Evolutionary conservation across 345 rosid species (phyloP).

Genomic region (Aegle marmelos): DNA sequence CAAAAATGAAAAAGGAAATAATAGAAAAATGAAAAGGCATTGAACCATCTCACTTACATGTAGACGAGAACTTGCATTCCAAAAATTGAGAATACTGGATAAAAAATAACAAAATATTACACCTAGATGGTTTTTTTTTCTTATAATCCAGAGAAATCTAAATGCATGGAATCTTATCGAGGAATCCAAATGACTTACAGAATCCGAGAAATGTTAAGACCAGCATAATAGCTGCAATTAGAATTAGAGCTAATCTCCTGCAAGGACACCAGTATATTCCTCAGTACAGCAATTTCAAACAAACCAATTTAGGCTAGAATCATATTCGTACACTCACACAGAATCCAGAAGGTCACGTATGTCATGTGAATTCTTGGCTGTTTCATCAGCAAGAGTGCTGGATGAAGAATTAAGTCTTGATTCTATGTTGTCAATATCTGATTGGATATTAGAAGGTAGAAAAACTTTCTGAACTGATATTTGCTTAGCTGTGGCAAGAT

Average conservation of each 20-base stretch:
- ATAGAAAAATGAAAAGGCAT: background rate
- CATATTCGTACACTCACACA: conserved; percentile 41
- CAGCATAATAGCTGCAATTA: conserved; percentile 75
- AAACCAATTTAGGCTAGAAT: background rate
- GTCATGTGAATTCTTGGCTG: conserved; percentile 53
- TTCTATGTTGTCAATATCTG: conserved; percentile 82
- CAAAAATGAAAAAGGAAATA: background rate
- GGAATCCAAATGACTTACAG: conserved; percentile 41
- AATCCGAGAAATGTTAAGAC: conserved; percentile 73
- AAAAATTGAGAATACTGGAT: conserved; percentile 70
- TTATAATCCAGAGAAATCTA: background rate
- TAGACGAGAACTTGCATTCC: conserved; percentile 77
- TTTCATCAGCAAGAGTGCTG: conserved; percentile 44
- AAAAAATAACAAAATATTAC: conserved; percentile 7
- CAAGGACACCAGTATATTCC: conserved; percentile 17
- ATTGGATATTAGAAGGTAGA: conserved; percentile 73
- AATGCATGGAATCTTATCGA: background rate
- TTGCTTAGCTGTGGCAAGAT: conserved; percentile 70
- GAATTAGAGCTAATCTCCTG: conserved; percentile 71
- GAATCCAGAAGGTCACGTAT: conserved; percentile 64
- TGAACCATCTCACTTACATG: conserved; percentile 51
- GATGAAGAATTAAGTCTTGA: conserved; percentile 56
- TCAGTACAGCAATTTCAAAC: background rate
- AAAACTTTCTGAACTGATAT: conserved; percentile 61
- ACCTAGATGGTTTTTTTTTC: background rate